Evolutionary conservation across 345 rosid species (phyloP).

Genomic region (Moringa oleifera): DNA sequence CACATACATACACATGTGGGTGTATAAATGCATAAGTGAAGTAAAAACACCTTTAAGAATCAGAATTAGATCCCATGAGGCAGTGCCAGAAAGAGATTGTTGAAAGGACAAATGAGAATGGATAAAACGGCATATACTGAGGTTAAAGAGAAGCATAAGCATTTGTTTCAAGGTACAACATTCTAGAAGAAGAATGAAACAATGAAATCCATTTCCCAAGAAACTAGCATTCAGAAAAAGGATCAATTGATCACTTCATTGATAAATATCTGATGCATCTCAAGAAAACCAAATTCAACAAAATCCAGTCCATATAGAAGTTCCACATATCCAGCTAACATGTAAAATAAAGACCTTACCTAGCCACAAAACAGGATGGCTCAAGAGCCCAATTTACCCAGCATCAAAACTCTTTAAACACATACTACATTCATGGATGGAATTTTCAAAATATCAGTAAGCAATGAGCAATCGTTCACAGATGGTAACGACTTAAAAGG

Average conservation of each 20-base stretch:
- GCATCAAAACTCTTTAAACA: too few species aligned
- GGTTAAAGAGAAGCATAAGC: constrained; percentile 4
- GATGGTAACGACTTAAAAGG: too few species aligned
- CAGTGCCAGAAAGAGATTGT: too few species aligned
- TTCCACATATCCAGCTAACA: neutral
- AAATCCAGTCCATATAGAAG: neutral
- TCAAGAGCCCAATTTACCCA: too few species aligned
- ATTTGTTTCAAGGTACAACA: constrained; percentile 13
- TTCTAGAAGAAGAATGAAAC: constrained; percentile 3
- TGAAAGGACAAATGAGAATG: neutral
- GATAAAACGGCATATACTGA: constrained; percentile 4
- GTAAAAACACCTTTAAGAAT: neutral
- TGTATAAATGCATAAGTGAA: neutral
- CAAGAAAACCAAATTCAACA: neutral
- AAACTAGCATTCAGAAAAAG: constrained; percentile 1
- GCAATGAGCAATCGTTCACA: too few species aligned
- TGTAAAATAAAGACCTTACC: too few species aligned
- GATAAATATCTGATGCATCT: neutral
- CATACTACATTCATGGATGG: too few species aligned
- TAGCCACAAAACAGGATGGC: too few species aligned
- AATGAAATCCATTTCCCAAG: neutral
- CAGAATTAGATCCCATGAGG: constrained; percentile 2
- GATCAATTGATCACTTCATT: neutral
- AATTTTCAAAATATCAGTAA: too few species aligned
- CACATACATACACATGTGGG: neutral